Base-by-base conservation (phyloP, 192 early-diverging fungal species). In the Mortierella antarctica region DNA sequence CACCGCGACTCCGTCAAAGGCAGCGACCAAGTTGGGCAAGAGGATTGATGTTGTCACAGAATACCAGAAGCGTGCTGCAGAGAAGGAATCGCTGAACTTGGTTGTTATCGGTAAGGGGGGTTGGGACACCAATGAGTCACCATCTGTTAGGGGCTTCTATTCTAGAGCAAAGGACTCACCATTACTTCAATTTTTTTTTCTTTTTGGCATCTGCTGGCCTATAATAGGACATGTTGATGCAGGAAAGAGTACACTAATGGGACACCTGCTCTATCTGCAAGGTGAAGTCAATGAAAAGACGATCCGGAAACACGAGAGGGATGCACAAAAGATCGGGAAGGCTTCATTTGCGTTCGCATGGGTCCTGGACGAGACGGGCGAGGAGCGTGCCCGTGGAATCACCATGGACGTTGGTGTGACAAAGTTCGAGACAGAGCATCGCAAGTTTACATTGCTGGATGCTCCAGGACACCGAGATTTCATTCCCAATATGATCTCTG, bases 401-500 rank as follows among this genome's bases (percentile, higher is more conserved):
- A 99, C 98, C 0, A 99, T 99, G 87, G 97, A 99, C 70, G 89
- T 99, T 65, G 98, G 95, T 21, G 92, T 96, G 56, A 93, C 88
- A 41, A 88, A 91, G 64, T 99, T 99, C 81, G 89, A 93, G 71
- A 99, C 97, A 2, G 64, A 74, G 20, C 71, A 92, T 42, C 86
- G 92, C 20, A 82, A 85, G 42, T 97, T 97, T 67, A 98, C 96
- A 7, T 66, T 99, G 13, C 74, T 99, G 70, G 98, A 99, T 76
- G 95, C 97, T 4, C 98, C 98, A 4, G 98, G 98, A 5, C 98
- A 99, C 73, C 88, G 94, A 21, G 98, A 99, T 84, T 99, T 99
- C 83, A 93, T 99, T 59, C 97, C 98, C n/a, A 96, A 97, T 77
- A 99, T 99, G 97, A 98, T 99, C 70, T 92, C 93, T 4, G 98